phyloP scores from a whole-genome alignment of 768 basidiomycete species.

The Lactarius trivialis region DNA sequence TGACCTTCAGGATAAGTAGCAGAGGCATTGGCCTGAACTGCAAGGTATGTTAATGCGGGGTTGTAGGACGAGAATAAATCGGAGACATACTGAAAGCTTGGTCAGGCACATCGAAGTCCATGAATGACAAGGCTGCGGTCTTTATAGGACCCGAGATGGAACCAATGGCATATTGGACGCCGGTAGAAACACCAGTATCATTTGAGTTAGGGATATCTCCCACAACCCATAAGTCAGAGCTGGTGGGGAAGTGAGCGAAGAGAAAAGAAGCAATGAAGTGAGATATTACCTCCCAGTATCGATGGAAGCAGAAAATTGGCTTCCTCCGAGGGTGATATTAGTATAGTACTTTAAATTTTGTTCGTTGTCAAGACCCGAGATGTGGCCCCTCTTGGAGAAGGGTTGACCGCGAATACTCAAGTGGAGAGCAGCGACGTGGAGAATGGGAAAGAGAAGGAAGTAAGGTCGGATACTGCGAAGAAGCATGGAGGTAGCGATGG shows the following conservation, averaged over 20 bases:
- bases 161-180: conserved; percentile 50
- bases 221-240: conserved; percentile 61
- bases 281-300: conserved; percentile 41
- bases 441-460: background rate
- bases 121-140: conserved; percentile 39
- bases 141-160: conserved; percentile 41
- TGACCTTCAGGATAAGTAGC: conserved; percentile 29
- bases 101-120: conserved; percentile 38
- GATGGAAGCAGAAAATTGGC: conserved; percentile 32
- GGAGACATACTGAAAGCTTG: conserved; percentile 42
- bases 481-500: background rate
- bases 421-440: conserved; percentile 2
- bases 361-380: conserved; percentile 28
- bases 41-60: background rate
- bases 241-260: conserved; percentile 25
- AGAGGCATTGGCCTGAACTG: conserved; percentile 39
- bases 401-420: conserved; percentile 6
- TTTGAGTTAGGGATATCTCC: conserved; percentile 36
- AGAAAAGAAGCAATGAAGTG: background rate
- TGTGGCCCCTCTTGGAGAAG: conserved; percentile 26
- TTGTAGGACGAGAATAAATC: background rate
- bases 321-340: conserved; percentile 37
- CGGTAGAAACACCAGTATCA: conserved; percentile 34
- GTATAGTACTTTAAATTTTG: conserved; percentile 34
- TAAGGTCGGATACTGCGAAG: background rate